Evolutionary conservation across 2,329 filamentous ascomycete genomes (phyloP), one percentile per base, ranked within the genome.

Genomic region (Plenodomus tracheiphilus): DNA sequence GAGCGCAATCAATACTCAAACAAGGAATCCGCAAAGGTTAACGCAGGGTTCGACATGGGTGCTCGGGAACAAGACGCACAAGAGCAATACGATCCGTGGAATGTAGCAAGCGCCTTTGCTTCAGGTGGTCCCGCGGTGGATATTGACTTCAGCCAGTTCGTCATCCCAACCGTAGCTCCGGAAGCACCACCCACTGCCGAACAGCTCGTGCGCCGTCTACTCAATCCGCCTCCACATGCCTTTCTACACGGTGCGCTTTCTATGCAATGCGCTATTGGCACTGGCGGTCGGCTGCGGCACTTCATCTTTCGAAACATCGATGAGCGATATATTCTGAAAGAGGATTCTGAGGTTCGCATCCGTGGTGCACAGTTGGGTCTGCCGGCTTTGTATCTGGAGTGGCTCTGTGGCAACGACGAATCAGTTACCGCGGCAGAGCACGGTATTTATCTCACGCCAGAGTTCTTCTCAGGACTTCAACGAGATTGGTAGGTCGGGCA

Each of bases 341-440:
- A 28, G 28, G 35, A 46, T 8, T 58, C 58, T 1, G 34, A 39
- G 25, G 16, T 65, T 16, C 44, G 58, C 13, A 43, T 6, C 2
- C 16, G 40, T 10, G 60, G 59, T 3, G 8, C 9, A 4, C 16
- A 43, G n/a, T 18, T 59, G 16, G 62, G 61, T 2, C n/a, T 68
- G 4, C 62, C 61, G 2, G 35, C 21, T 2, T 39, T 51, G 8
- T 59, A 53, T 21, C 37, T 55, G 19, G 54, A 59, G 10, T 68
- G 60, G 62, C 46, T 66, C 7, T 61, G 51, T 30, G 62, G 62
- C 1, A 52, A 59, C 36, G 51, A 58, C 9, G 42, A 46, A 35
- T 47, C 21, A 41, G 22, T 46, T 5, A 53, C 46, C 20, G 45
- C 51, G 2, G 46, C 49, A 1, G 54, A 64, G 41, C 51, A 58